Base-by-base conservation (phyloP, 306 rosid species). In the Acacia confusa region DNA sequence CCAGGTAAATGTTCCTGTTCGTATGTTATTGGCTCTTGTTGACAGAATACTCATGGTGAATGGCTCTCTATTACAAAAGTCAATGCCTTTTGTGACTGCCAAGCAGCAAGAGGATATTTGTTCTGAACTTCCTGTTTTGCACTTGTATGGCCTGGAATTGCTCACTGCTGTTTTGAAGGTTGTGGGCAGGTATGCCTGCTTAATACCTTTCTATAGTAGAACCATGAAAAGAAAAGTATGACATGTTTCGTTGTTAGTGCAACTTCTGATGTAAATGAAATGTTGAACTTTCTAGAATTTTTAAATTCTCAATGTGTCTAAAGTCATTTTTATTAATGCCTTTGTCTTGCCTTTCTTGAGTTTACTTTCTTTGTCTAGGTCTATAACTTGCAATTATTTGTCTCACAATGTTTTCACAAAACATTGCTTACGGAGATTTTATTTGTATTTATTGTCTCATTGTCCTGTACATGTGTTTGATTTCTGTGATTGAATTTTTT, bases 121-220 rank as follows among this genome's bases (percentile, higher is more conserved):
- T 84, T 92, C 92, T 24, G 93, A 89, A 84, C 99, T 96, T 84
- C 98, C 99, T 36, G 85, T 70, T 34, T 84, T 93, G 89, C 99
- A 96, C 85, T 86, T 76, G 34, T 64, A 77, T 80, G 72, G 90
- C 86, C 65, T 96, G 87, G 97, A 96, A 44, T 88, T 96, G 76
- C 98, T 96, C 55, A 61, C 65, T 78, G 92, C 92, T 47, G 78
- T 94, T 44, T 74, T 92, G 69, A 90, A 86, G 87, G 92, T 91
- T 70, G 82, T 80, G 20, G 92, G 94, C 75, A 92, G 98, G 99
- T 88, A 89, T 80, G 81, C 16, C 68, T 76, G 47, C 79, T 32
- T 75, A 50, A 81, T 76, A 40, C 48, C 34, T 32, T 70, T 24
- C 24, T 24, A 12, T 3, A 6, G 8, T 28, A 50, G 57, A 66